A percentile compares a stretch with the other conserved stretches of the same genome.
Evolutionary conservation across 176 grass and related monocot genomes (phyloP).

Genomic region (Zoysia pacifica): DNA sequence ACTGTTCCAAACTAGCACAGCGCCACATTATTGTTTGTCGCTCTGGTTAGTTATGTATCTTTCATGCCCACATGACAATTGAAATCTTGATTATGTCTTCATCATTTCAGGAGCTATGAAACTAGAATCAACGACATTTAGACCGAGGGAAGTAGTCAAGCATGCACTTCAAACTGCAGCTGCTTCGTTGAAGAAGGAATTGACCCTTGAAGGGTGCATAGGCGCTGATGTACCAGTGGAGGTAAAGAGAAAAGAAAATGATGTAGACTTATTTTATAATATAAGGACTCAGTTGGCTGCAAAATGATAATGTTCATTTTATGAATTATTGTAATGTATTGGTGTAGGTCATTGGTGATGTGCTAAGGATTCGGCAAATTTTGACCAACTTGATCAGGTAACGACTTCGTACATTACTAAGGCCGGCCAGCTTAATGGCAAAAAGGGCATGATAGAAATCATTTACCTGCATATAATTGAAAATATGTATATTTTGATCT

Average conservation of each 20-base stretch:
- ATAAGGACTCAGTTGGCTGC: constrained; percentile 2
- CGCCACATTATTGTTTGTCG: constrained; percentile 24
- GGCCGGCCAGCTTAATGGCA: constrained; percentile 4
- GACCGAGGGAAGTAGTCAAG: constrained; percentile 96
- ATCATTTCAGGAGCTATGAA: constrained; percentile 81
- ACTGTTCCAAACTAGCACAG: constrained; percentile 22
- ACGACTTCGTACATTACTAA: constrained; percentile 37
- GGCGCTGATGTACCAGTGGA: constrained; percentile 79
- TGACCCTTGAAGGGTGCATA: constrained; percentile 82
- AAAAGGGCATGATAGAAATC: constrained; percentile 14
- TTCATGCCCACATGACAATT: constrained; percentile 10
- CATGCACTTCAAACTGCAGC: constrained; percentile 97
- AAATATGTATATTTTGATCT: constrained; percentile 20
- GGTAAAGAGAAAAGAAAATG: constrained; percentile 50
- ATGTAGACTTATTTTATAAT: constrained; percentile 20
- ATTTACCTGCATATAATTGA: constrained; percentile 21
- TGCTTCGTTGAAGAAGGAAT: constrained; percentile 92
- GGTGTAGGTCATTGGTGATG: constrained; percentile 83
- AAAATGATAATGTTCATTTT: constrained; percentile 18
- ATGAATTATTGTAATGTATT: constrained; percentile 37
- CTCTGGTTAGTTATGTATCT: constrained; percentile 26
- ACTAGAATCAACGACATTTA: constrained; percentile 85
- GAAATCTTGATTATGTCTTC: constrained; percentile 31
- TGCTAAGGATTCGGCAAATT: constrained; percentile 94
- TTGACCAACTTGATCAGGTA: constrained; percentile 92